Base-by-base conservation (phyloP, 78 protist genomes). In the Chrysochromulina tobinii region DNA sequence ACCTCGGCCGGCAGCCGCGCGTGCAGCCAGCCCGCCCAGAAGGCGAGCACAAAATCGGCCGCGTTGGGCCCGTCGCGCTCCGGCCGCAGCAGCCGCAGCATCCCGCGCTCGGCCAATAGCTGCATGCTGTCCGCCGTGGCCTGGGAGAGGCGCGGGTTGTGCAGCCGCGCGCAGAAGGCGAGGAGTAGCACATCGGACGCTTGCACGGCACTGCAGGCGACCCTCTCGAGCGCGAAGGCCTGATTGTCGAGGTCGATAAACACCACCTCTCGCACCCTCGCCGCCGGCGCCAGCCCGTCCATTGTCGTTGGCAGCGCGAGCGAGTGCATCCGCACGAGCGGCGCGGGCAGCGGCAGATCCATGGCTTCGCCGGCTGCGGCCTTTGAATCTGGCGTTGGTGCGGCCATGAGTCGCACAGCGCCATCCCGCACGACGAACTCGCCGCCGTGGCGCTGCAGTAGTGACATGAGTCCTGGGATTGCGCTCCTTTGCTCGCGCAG, bases 1-100 rank as follows among this genome's bases (percentile, higher is more conserved):
- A 57, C 21, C 25, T 3, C 18, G 2, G 58, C 4, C 15, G 83
- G 57, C 5, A 50, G n/a, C 59, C 7, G 57, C 57, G 15, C 51
- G 11, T 75, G 83, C 20, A 75, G n/a, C 83, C 83, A 75, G 21
- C 83, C 83, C 25, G 18, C 57, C 83, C 83, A 75, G 14, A 75
- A 75, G n/a, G 83, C 12, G 11, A 27, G 1, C 25, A 75, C 83
- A 14, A 75, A 75, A 18, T 75, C 83, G 25, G 83, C 83, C 12
- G 83, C 83, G 11, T 75, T 75, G 23, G 2, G 3, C 27, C 58
- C 50, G 58, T 75, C 83, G 12, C 57, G 83, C 54, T 15, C 21
- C 27, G 83, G 83, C 83, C 7, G 6, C 12, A 75, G 27, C 11
- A 75, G 23, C 21, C 57, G 12, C 57, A 75, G 15, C 83, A 54